Conservation (phyloP, 2,329 filamentous ascomycete genomes). For the Epichloe amarillans region DNA sequence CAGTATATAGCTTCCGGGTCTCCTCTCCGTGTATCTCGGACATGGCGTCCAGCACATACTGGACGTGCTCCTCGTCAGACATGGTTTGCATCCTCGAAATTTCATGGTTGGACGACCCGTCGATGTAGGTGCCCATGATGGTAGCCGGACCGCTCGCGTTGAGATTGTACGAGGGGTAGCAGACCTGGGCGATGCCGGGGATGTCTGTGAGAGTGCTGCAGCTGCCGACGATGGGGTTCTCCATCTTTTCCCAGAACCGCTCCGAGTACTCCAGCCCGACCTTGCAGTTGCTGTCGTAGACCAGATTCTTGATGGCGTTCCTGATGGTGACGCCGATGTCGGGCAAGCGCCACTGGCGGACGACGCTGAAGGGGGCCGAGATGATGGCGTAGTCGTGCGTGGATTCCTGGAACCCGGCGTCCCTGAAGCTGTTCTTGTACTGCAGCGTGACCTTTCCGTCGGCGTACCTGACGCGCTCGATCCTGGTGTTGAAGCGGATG, state of each 20-base stretch:
- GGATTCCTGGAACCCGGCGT: conserved; percentile 27
- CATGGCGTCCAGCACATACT: conserved; percentile 51
- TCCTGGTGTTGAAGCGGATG: conserved; percentile 40
- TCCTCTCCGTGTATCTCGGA: conserved; percentile 51
- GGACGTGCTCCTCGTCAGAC: conserved; percentile 47
- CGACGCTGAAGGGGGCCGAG: conserved; percentile 49
- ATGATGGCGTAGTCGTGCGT: conserved; percentile 56
- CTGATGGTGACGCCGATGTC: conserved; percentile 26
- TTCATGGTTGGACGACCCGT: conserved; percentile 24
- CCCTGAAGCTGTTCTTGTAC: conserved; percentile 35
- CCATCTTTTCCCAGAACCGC: conserved; percentile 43
- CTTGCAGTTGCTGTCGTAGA: conserved; percentile 36
- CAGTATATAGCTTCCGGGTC: conserved; percentile 49
- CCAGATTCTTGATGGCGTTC: conserved; percentile 33
- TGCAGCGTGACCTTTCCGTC: conserved; percentile 42
- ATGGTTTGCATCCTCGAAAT: conserved; percentile 26
- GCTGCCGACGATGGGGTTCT: conserved; percentile 47
- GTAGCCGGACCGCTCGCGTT: conserved; percentile 50
- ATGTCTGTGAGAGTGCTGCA: conserved; percentile 46
- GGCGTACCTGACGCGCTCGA: conserved; percentile 43
- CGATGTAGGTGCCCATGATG: conserved; percentile 46
- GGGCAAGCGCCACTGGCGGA: conserved; percentile 48
- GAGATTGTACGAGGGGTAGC: conserved; percentile 54
- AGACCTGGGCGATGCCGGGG: conserved; percentile 45
- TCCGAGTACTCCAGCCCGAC: conserved; percentile 56